Base-by-base conservation (phyloP, 306 rosid species). In the Argentina anserina region DNA sequence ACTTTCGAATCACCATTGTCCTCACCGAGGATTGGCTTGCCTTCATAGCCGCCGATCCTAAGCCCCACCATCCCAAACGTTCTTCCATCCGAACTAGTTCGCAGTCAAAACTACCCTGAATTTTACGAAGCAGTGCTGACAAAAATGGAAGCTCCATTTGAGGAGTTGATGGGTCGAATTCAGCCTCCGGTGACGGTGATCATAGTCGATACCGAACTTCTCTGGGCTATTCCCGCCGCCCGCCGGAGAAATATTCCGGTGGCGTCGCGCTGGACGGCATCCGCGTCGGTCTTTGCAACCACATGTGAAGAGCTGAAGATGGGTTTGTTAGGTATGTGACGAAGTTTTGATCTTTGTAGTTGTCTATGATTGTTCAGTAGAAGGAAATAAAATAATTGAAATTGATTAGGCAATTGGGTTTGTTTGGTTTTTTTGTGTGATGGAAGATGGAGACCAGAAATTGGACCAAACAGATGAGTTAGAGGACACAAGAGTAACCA, bases 1-100 rank as follows among this genome's bases (percentile, higher is more conserved):
- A 70, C 64, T 23, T 80, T 34, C 72, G 45, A 12, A 64, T 80
- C 15, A 80, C 76, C 58, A 17, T 75, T 18, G 69, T 80, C 25
- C 65, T 80, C 73, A 80, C 76, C 18, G 69, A 75, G 11, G 80
- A 75, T 64, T 80, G 83, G 83, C 64, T 62, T 18, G 73, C 73
- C 68, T 53, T 69, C 69, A 42, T 70, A 20, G 56, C 66, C 47
- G 29, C 65, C 23, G 69, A 75, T 20, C 63, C 80, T 2, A 52
- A 41, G 20, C 69, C 76, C 14, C 3, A 75, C 80, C 9, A 70
- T 80, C 0, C 83, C 80, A 15, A 75, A 75, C 53, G 76, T 80
- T 14, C 61, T 80, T 26, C 83, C 76, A 2, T 70, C 83, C 6
- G 80, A 80, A 39, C 65, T 66, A 15, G 42, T 69, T 9, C 66